These are phyloP conservation scores for Passalora sequoiae DNA, from an alignment of 2,329 filamentous ascomycete genomes.

Conservation along the genomic window DNA sequence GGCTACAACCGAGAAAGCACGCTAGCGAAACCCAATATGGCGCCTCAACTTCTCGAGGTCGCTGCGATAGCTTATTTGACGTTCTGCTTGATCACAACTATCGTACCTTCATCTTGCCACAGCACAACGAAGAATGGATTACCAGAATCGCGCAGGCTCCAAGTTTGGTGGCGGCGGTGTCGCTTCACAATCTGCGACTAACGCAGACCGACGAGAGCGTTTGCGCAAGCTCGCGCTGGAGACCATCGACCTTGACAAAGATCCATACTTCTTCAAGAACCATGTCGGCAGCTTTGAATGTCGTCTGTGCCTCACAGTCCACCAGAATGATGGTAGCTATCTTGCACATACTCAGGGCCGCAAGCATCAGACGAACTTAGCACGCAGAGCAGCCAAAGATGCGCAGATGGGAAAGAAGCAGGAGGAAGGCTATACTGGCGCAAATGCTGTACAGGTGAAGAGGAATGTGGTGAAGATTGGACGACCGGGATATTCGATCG, in stretches of 20 bases:
- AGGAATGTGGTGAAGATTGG: slow-evolving; percentile 92
- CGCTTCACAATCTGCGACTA: slow-evolving; percentile 85
- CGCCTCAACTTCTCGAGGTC: too few species aligned
- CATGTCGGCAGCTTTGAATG: slow-evolving; percentile 98
- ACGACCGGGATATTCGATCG: slow-evolving; percentile 94
- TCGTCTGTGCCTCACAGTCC: slow-evolving; percentile 90
- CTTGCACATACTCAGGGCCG: slow-evolving; percentile 97
- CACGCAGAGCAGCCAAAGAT: slow-evolving; percentile 89
- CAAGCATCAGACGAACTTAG: slow-evolving; percentile 98
- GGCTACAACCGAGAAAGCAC: too few species aligned
- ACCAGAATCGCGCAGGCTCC: slow-evolving; percentile 86
- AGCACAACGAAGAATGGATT: too few species aligned
- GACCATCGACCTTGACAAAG: slow-evolving; percentile 98
- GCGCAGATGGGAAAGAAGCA: slow-evolving; percentile 74
- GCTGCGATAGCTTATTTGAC: too few species aligned
- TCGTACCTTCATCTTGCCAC: too few species aligned
- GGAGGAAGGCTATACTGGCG: slow-evolving; percentile 60
- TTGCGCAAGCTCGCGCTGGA: slow-evolving; percentile 97
- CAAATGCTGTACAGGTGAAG: slow-evolving; percentile 65
- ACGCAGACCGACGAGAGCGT: slow-evolving; percentile 94
- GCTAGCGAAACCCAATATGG: too few species aligned
- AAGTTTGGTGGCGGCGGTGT: slow-evolving; percentile 98
- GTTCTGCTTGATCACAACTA: too few species aligned
- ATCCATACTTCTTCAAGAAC: slow-evolving; percentile 99
- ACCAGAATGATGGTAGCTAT: slow-evolving; percentile 98